Percentiles rank a stretch among this genome's conserved stretches.
Conservation (phyloP, 768 basidiomycete species). For the Tylopilus rubrobrunneus region DNA sequence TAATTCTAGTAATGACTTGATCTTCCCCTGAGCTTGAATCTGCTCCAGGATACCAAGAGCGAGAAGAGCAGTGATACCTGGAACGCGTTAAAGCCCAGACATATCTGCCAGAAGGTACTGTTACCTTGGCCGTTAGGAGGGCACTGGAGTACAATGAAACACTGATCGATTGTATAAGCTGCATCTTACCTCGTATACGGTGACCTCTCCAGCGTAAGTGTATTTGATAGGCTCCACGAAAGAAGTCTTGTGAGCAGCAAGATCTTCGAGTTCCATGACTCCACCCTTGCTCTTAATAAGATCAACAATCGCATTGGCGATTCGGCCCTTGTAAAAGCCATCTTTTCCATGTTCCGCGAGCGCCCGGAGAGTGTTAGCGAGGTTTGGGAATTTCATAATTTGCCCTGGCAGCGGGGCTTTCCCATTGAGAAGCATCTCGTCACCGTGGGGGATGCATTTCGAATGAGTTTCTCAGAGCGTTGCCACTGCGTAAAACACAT, state of each 20-base stretch:
- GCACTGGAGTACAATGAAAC: slow-evolving; percentile 47
- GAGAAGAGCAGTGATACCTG: slow-evolving; percentile 86
- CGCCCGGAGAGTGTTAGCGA: slow-evolving; percentile 80
- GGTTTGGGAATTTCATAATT: slow-evolving; percentile 72
- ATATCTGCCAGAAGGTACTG: neutral
- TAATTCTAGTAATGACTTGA: slow-evolving; percentile 67
- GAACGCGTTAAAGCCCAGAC: neutral
- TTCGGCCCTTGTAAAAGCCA: slow-evolving; percentile 90
- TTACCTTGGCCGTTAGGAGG: slow-evolving; percentile 94
- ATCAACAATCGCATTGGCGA: slow-evolving; percentile 87
- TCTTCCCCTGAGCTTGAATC: slow-evolving; percentile 70
- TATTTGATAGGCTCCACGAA: slow-evolving; percentile 91
- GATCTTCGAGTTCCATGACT: slow-evolving; percentile 90
- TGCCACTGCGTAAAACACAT: slow-evolving; percentile 38
- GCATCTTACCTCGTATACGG: slow-evolving; percentile 78
- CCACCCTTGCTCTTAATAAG: slow-evolving; percentile 85
- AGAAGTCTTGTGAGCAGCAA: slow-evolving; percentile 74
- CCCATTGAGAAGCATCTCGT: slow-evolving; percentile 84
- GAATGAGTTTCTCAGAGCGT: slow-evolving; percentile 59
- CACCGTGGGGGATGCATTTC: slow-evolving; percentile 77
- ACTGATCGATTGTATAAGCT: neutral
- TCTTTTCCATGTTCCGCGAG: slow-evolving; percentile 80
- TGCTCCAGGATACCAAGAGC: slow-evolving; percentile 91
- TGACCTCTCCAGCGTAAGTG: slow-evolving; percentile 80
- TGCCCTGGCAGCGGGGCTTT: slow-evolving; percentile 84